These are phyloP conservation scores for Gnomoniopsis sp. DNA, from an alignment of 2,329 filamentous ascomycete genomes.

Conservation along the genomic window DNA sequence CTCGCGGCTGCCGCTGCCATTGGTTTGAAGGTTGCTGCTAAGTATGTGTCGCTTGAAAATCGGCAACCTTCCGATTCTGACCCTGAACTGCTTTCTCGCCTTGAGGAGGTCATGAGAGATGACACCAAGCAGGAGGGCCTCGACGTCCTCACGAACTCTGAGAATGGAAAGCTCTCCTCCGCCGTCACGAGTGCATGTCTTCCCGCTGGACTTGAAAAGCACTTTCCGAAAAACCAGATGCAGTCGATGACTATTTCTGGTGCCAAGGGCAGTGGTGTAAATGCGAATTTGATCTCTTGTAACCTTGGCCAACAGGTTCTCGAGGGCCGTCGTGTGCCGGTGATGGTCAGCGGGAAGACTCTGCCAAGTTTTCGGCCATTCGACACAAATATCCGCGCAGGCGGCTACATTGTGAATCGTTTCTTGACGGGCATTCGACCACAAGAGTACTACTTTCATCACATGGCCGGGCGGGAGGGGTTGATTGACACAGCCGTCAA, in stretches of 20 bases:
- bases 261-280: constrained; percentile 89
- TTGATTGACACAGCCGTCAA: constrained; percentile 99
- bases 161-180: constrained; percentile 68
- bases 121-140: constrained; percentile 86
- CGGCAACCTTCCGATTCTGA: constrained; percentile 60
- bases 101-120: constrained; percentile 88
- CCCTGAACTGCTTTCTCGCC: constrained; percentile 67
- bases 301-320: constrained; percentile 96
- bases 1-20: constrained; percentile 64
- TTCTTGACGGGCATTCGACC: constrained; percentile 97
- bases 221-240: constrained; percentile 97
- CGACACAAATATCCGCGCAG: constrained; percentile 83
- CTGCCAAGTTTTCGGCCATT: constrained; percentile 91
- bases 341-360: constrained; percentile 98
- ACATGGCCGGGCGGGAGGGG: constrained; percentile 98
- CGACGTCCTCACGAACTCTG: constrained; percentile 80
- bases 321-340: constrained; percentile 88
- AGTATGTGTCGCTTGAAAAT: constrained; percentile 81
- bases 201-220: constrained; percentile 78
- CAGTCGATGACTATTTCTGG: constrained; percentile 97
- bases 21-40: constrained; percentile 76
- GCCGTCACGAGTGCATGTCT: constrained; percentile 76
- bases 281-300: constrained; percentile 96
- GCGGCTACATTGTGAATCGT: constrained; percentile 90
- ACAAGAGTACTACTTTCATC: constrained; percentile 99